Evolutionary conservation across 2,329 filamentous ascomycete genomes (phyloP).

Genomic region (Alternaria longipes): DNA sequence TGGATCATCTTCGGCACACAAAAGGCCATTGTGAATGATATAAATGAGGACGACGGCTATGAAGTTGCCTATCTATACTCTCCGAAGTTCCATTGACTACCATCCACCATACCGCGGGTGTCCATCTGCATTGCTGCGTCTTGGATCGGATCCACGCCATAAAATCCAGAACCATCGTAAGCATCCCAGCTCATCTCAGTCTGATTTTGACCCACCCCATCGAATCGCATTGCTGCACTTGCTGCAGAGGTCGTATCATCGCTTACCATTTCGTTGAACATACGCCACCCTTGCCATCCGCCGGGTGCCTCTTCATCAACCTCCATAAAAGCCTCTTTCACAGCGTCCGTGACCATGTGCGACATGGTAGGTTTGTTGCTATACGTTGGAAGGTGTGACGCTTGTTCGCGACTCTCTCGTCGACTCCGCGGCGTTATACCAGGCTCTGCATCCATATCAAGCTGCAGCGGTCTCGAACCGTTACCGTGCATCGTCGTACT

Average conservation of each 20-base stretch:
- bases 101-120: conserved; percentile 12
- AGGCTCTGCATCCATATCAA: conserved; percentile 13
- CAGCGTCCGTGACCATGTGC: conserved; percentile 32
- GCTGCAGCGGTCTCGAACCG: conserved; percentile 8
- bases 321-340: conserved; percentile 43
- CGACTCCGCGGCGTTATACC: neutral
- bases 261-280: conserved; percentile 41
- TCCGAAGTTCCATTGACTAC: conserved; percentile 29
- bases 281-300: conserved; percentile 40
- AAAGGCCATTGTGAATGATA: neutral
- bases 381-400: neutral
- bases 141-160: conserved; percentile 18
- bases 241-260: neutral
- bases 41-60: neutral
- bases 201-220: conserved; percentile 12
- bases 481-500: neutral
- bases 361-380: conserved; percentile 16
- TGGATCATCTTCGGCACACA: neutral
- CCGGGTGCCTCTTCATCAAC: conserved; percentile 39
- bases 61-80: conserved; percentile 20
- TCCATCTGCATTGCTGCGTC: conserved; percentile 16
- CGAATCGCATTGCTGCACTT: neutral
- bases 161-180: conserved; percentile 9
- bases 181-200: conserved; percentile 18
- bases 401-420: conserved; percentile 1